Conservation (phyloP, 148 eudicot genomes). For the Fagopyrum homotropicum region DNA sequence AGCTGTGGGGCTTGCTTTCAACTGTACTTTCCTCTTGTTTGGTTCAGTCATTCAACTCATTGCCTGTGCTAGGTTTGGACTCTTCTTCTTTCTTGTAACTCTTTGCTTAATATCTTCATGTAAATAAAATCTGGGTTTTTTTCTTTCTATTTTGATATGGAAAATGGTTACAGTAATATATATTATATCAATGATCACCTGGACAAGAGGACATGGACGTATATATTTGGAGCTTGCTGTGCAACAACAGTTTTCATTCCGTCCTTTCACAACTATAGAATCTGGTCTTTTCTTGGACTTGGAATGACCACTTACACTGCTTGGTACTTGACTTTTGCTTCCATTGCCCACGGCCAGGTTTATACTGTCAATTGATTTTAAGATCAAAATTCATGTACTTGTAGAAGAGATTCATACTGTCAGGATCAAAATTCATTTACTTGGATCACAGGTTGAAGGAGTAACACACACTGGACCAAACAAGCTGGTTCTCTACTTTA, state of each 20-base stretch:
- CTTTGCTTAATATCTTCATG: background rate
- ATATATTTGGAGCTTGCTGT: slow-evolving; percentile 76
- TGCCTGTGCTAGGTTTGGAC: slow-evolving; percentile 65
- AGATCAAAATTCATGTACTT: too few species aligned
- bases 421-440: too few species aligned
- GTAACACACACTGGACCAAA: slow-evolving; percentile 60
- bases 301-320: slow-evolving; percentile 81
- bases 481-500: slow-evolving; percentile 71
- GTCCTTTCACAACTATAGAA: slow-evolving; percentile 64
- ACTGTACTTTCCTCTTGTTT: slow-evolving; percentile 63
- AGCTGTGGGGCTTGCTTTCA: slow-evolving; percentile 48
- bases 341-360: slow-evolving; percentile 65
- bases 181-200: slow-evolving; percentile 59
- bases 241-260: slow-evolving; percentile 65
- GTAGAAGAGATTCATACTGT: slow-evolving; percentile 22
- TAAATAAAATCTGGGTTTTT: background rate
- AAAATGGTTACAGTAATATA: slow-evolving; percentile 39
- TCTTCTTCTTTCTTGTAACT: background rate
- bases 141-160: background rate
- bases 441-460: slow-evolving; percentile 37
- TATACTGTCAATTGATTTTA: background rate
- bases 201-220: slow-evolving; percentile 79
- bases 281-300: slow-evolving; percentile 68
- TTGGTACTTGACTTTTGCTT: slow-evolving; percentile 64
- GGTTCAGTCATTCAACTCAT: slow-evolving; percentile 77